Conservation (phyloP, 1,284 basidiomycete species). For the Sutorius eximius region DNA sequence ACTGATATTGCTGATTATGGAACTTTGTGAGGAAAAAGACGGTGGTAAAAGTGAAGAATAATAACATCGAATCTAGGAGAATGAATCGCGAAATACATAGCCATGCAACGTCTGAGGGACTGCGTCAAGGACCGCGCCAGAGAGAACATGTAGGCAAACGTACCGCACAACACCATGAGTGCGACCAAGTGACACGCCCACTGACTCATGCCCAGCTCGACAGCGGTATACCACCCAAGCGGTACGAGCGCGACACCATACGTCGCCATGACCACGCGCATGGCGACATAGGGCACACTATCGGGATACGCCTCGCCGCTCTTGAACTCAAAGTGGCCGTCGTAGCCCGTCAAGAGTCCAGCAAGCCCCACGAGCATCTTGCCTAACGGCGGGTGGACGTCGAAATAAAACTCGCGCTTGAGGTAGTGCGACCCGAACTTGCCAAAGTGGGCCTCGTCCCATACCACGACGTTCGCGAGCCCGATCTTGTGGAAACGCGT, state of each 20-base stretch:
- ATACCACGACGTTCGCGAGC: constrained; percentile 84
- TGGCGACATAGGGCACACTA: constrained; percentile 87
- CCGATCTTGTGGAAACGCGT: constrained; percentile 96
- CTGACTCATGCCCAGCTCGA: constrained; percentile 91
- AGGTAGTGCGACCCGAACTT: constrained; percentile 97
- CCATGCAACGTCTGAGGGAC: constrained; percentile 84
- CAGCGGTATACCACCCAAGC: constrained; percentile 93
- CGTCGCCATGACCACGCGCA: constrained; percentile 92
- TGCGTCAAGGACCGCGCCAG: background rate
- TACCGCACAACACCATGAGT: constrained; percentile 90
- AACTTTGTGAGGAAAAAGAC: constrained; percentile 96
- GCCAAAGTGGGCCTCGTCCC: constrained; percentile 99
- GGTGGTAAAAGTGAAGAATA: constrained; percentile 98
- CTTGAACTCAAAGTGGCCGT: constrained; percentile 93
- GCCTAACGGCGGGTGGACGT: constrained; percentile 96
- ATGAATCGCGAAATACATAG: constrained; percentile 96
- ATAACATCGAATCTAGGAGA: constrained; percentile 94
- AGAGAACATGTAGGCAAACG: constrained; percentile 29
- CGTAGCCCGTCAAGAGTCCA: constrained; percentile 88
- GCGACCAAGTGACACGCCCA: constrained; percentile 91
- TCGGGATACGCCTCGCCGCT: constrained; percentile 87
- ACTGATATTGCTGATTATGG: constrained; percentile 94
- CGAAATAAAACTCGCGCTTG: constrained; percentile 94
- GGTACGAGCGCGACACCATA: constrained; percentile 97
- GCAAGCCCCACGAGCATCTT: constrained; percentile 98